Conservation (phyloP, 2,329 filamentous ascomycete genomes). For the Clonostachys rhizophaga region DNA sequence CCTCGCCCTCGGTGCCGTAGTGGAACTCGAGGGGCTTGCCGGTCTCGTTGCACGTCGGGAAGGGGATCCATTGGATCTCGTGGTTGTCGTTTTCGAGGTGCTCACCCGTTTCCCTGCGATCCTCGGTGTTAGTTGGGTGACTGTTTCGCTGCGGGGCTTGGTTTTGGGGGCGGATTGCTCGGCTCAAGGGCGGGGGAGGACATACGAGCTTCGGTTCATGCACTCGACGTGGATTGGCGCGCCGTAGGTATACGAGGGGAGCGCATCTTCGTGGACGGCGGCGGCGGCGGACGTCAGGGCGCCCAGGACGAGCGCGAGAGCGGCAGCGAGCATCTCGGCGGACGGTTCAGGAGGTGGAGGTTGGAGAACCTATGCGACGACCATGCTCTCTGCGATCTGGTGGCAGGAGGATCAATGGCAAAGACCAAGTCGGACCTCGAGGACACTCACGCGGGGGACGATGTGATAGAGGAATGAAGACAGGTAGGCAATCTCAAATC, state of each 20-base stretch:
- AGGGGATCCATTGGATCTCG: conserved; percentile 88
- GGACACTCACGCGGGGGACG: not conserved
- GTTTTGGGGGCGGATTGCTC: not conserved
- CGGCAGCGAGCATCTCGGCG: conserved; percentile 3
- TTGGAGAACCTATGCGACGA: too few species aligned
- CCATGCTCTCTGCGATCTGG: too few species aligned
- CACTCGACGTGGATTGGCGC: conserved; percentile 66
- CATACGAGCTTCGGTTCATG: conserved; percentile 69
- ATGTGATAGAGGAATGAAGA: not conserved
- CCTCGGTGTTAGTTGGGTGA: not conserved
- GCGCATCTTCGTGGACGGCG: conserved; percentile 29
- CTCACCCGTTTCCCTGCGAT: conserved; percentile 74
- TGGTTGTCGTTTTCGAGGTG: conserved; percentile 78
- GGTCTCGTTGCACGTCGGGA: conserved; percentile 88
- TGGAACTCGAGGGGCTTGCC: conserved; percentile 73
- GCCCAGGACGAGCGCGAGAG: conserved; percentile 7
- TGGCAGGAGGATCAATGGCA: too few species aligned
- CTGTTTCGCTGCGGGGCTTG: not conserved
- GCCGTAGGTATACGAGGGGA: conserved; percentile 62
- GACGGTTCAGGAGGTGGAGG: not conserved
- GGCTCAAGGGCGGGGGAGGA: conserved; percentile 7
- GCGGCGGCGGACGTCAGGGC: conserved; percentile 16
- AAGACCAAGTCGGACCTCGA: not conserved
- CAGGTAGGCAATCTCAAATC: not conserved
- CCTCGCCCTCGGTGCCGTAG: conserved; percentile 77